A percentile compares a stretch with the other conserved stretches of the same genome.
phyloP scores from a whole-genome alignment of 805 yeast species.

The Starmerella bombi region DNA sequence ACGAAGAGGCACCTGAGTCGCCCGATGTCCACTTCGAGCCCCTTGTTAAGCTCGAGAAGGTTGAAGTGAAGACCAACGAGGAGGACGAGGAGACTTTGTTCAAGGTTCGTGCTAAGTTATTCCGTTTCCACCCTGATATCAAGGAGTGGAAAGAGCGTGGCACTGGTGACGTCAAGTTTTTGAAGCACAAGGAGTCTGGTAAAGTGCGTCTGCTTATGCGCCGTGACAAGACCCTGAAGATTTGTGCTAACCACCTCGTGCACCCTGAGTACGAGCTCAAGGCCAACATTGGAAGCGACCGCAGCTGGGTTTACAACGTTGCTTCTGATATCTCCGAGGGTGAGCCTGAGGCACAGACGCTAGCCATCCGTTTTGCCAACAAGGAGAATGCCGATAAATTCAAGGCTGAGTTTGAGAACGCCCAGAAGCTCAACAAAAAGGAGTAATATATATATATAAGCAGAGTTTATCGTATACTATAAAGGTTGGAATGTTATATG shows the following conservation, averaged over 20 bases:
- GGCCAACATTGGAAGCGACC: conserved; percentile 92
- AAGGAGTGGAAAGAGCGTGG: conserved; percentile 99
- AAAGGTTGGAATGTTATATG: neutral
- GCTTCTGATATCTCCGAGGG: conserved; percentile 94
- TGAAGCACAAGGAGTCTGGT: conserved; percentile 68
- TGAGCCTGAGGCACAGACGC: conserved; percentile 86
- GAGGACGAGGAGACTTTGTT: conserved; percentile 71
- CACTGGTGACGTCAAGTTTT: conserved; percentile 93
- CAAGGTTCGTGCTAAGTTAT: conserved; percentile 89
- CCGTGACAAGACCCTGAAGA: conserved; percentile 95
- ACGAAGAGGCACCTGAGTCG: conserved; percentile 52
- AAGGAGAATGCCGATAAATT: conserved; percentile 72
- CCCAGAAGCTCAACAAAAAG: conserved; percentile 55
- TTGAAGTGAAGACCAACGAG: conserved; percentile 91
- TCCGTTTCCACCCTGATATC: conserved; percentile 47
- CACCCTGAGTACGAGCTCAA: conserved; percentile 63
- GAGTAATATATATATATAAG: conserved; percentile 1
- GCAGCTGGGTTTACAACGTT: conserved; percentile 95
- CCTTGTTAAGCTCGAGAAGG: conserved; percentile 83
- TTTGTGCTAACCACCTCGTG: conserved; percentile 91
- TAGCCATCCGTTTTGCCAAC: conserved; percentile 78
- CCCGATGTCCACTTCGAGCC: conserved; percentile 94
- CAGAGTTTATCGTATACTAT: too few species aligned
- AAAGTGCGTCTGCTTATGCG: conserved; percentile 93
- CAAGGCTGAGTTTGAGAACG: conserved; percentile 81